These are phyloP conservation scores for Neurospora sp. DNA, from an alignment of 495 filamentous ascomycete species.

Conservation along the genomic window DNA sequence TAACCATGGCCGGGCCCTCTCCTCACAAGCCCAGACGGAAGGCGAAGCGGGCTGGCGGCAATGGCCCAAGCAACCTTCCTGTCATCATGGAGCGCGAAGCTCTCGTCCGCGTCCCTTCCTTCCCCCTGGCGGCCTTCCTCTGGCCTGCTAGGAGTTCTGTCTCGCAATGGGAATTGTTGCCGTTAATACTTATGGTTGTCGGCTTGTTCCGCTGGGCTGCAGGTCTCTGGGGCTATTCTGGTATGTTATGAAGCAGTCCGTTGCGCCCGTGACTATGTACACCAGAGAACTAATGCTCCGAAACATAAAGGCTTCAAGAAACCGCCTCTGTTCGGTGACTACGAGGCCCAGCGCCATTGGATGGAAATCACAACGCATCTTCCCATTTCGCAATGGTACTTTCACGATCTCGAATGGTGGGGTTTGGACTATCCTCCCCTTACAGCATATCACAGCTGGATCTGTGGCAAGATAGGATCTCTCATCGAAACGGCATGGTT, in stretches of 20 bases:
- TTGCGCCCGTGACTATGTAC: background rate
- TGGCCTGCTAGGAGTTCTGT: constrained; percentile 77
- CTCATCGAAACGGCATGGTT: constrained; percentile 79
- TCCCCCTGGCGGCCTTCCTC: constrained; percentile 82
- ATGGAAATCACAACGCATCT: constrained; percentile 91
- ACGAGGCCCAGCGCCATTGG: constrained; percentile 96
- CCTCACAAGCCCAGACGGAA: constrained; percentile 43
- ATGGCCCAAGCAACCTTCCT: constrained; percentile 4
- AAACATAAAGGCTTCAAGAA: constrained; percentile 52
- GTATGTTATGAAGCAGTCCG: constrained; percentile 31
- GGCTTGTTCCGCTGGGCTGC: constrained; percentile 90
- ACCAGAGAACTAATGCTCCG: background rate
- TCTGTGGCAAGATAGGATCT: constrained; percentile 75
- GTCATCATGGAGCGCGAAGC: constrained; percentile 15
- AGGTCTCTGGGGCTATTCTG: constrained; percentile 89
- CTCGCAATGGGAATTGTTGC: constrained; percentile 89
- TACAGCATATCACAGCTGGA: constrained; percentile 96
- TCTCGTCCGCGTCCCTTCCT: constrained; percentile 41
- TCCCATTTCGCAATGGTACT: constrained; percentile 92
- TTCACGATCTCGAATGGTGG: constrained; percentile 94
- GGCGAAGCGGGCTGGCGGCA: constrained; percentile 27
- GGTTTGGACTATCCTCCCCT: constrained; percentile 94
- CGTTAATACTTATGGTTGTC: constrained; percentile 78
- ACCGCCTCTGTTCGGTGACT: constrained; percentile 92
- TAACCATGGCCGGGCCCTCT: constrained; percentile 33